Conservation (phyloP, 1,139 yeast species). For the Yamadazyma membranifaciens region DNA sequence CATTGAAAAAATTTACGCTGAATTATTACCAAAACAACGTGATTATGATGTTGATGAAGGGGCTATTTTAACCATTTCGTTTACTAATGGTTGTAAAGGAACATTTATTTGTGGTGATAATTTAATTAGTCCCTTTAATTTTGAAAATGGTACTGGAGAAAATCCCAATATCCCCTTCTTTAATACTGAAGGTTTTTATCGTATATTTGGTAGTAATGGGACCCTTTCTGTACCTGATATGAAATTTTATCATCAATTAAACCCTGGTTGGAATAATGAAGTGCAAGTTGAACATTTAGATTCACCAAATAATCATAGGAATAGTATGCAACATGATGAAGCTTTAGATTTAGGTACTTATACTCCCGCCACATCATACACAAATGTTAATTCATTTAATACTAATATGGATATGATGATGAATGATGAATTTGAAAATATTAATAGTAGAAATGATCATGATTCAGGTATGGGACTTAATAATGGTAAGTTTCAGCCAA, state of each 20-base stretch:
- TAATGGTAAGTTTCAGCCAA: conserved; percentile 12
- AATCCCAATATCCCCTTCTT: conserved; percentile 36
- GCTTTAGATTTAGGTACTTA: background rate
- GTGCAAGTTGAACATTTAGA: conserved; percentile 24
- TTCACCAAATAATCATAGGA: background rate
- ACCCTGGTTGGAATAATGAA: conserved; percentile 31
- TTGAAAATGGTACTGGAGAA: conserved; percentile 42
- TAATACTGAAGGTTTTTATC: conserved; percentile 31
- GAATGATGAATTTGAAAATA: conserved; percentile 3
- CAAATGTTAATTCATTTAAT: conserved; percentile 2
- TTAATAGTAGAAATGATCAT: background rate
- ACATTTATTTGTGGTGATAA: conserved; percentile 41
- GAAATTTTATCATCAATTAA: conserved; percentile 31
- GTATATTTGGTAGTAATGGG: conserved; percentile 38
- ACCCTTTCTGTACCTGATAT: conserved; percentile 40
- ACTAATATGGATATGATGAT: conserved; percentile 2
- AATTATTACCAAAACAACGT: conserved; percentile 32
- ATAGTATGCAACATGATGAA: background rate
- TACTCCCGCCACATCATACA: conserved; percentile 7
- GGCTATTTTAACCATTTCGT: conserved; percentile 33
- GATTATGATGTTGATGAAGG: conserved; percentile 39
- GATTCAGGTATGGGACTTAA: conserved; percentile 6
- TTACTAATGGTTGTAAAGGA: conserved; percentile 34
- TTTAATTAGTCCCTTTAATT: conserved; percentile 39
- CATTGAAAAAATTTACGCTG: conserved; percentile 37